phyloP scores from a whole-genome alignment of 257 asterid genomes.

The Craterostigma plantagineum region DNA sequence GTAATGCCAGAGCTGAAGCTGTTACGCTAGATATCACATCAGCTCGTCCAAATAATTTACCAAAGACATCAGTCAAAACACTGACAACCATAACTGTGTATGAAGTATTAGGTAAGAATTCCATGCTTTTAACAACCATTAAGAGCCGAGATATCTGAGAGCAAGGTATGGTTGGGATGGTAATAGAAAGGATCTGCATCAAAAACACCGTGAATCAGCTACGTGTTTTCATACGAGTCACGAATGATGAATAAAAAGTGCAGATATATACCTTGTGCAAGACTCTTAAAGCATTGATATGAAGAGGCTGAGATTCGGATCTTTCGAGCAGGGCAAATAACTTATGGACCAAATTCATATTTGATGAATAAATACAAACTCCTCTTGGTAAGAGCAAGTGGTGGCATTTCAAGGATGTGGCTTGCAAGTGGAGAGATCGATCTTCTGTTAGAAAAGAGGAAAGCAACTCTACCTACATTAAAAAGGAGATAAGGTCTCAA shows the following conservation, averaged over 20 bases:
- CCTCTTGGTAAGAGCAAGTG: constrained; percentile 26
- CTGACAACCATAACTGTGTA: no score
- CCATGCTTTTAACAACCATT: constrained; percentile 14
- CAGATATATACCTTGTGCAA: constrained; percentile 40
- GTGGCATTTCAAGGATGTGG: constrained; percentile 44
- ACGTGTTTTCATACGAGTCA: constrained; percentile 6
- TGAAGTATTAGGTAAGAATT: no score
- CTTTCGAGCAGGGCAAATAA: constrained; percentile 28
- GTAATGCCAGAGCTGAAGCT: constrained; percentile 24
- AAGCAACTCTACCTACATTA: constrained; percentile 44
- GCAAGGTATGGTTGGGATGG: constrained; percentile 23
- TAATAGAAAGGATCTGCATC: constrained; percentile 35
- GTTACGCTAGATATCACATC: constrained; percentile 21
- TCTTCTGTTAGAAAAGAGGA: constrained; percentile 30
- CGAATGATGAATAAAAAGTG: constrained; percentile 10
- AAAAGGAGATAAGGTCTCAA: constrained; percentile 10
- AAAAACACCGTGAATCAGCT: constrained; percentile 10
- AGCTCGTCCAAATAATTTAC: no score
- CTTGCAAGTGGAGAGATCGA: constrained; percentile 34
- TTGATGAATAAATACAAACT: constrained; percentile 22
- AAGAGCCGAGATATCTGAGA: constrained; percentile 21
- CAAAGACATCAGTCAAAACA: no score
- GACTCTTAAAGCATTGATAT: constrained; percentile 36
- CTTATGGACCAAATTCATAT: constrained; percentile 16
- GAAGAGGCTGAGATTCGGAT: constrained; percentile 35